Base-by-base conservation (phyloP, 139 green algal species). In the Pleodorina starrii region DNA sequence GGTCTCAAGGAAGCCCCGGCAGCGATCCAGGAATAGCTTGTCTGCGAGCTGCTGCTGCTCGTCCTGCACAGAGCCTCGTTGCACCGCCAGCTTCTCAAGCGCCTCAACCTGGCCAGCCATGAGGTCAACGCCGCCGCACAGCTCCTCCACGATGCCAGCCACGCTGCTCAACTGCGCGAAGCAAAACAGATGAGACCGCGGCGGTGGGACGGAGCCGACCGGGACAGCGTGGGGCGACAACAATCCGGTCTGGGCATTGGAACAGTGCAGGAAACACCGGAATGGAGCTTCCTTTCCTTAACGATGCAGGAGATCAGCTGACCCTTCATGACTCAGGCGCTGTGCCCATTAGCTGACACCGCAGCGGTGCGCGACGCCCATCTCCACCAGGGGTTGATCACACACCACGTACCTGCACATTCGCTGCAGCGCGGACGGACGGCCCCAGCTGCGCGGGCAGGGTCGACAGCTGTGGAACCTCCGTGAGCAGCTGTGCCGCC, bases 371-470 rank as follows among this genome's bases (percentile, higher is more conserved):
- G n/a, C n/a, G n/a, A n/a, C n/a, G n/a, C n/a, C n/a, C n/a, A n/a
- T n/a, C n/a, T n/a, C n/a, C n/a, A n/a, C n/a, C n/a, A n/a, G n/a
- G n/a, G n/a, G n/a, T n/a, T n/a, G n/a, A n/a, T n/a, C n/a, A n/a
- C n/a, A n/a, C n/a, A n/a, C n/a, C n/a, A 50, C 29, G 29, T 60
- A 92, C 93, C 93, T 95, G 94, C 69, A 97, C 88, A 60, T 90
- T 93, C 11, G 95, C 92, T 3, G 94, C 95, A 25, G 91, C 79
- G 46, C 89, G 90, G 38, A 96, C 63, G 40, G 71, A 44, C 6
- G 81, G 54, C 7, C 27, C 84, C 23, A 97, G 91, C 84, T 95
- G 80, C 6, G 71, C 21, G 9, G 90, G 63, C 73, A 97, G 88
- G 21, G 40, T 44, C 7, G 66, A 57, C 51, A 97, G 68, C 66